A percentile compares a stretch with the other conserved stretches of the same genome.
Evolutionary conservation across 1,284 basidiomycete species (phyloP).

Genomic region (Ustanciosporium gigantosporum): DNA sequence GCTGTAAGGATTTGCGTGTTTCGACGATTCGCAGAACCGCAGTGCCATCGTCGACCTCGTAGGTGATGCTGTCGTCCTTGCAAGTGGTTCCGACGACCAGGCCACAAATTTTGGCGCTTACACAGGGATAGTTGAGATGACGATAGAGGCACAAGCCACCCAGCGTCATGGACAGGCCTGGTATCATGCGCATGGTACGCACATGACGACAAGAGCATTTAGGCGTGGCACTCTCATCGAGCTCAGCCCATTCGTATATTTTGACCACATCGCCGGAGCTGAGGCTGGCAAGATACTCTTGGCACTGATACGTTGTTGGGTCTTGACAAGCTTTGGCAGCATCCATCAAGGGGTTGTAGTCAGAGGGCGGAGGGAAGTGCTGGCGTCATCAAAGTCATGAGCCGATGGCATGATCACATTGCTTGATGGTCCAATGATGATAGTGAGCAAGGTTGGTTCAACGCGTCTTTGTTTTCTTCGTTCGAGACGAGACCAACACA

Average conservation of each 20-base stretch:
- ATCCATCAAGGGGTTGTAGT: too few relatives aligned
- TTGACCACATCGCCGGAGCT: constrained; percentile 17
- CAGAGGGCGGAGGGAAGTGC: too few relatives aligned
- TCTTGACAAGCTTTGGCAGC: too few relatives aligned
- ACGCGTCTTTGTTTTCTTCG: too few relatives aligned
- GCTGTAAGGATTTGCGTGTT: constrained; percentile 12
- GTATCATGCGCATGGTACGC: constrained; percentile 3
- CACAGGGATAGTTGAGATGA: constrained; percentile 16
- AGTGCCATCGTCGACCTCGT: constrained; percentile 43
- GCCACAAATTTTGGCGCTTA: constrained; percentile 25
- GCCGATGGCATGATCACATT: too few relatives aligned
- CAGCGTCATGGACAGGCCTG: constrained; percentile 15
- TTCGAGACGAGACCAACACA: too few relatives aligned
- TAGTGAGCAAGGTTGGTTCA: too few relatives aligned
- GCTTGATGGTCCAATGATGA: too few relatives aligned
- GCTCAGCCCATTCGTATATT: constrained; percentile 26
- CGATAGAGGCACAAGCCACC: constrained; percentile 21
- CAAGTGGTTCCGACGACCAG: constrained; percentile 30
- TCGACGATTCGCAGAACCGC: constrained; percentile 25
- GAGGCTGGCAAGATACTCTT: neutral
- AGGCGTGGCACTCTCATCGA: constrained; percentile 7
- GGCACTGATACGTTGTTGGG: too few relatives aligned
- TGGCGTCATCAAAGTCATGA: too few relatives aligned
- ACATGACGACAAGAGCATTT: constrained; percentile 26
- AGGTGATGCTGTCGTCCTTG: constrained; percentile 31